Evolutionary conservation across 2,329 filamentous ascomycete genomes (phyloP).

Genomic region (Exserohilum turcica): DNA sequence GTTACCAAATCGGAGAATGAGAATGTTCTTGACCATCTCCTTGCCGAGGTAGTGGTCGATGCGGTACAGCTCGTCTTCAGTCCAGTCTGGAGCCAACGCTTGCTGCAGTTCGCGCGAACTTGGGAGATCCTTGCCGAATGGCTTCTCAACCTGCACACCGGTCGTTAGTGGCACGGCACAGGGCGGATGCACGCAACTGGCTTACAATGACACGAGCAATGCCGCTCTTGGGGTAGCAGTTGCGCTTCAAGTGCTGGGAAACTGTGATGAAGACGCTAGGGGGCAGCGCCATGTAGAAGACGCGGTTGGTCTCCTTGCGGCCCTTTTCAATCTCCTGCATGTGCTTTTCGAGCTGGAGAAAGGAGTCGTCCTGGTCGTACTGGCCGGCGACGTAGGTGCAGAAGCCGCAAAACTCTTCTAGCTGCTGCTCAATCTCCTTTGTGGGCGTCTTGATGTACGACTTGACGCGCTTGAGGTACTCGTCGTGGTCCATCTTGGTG

Average conservation of each 20-base stretch:
- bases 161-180: slow-evolving; percentile 21
- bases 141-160: slow-evolving; percentile 83
- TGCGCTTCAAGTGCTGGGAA: slow-evolving; percentile 94
- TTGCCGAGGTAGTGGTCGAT: slow-evolving; percentile 99
- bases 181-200: slow-evolving; percentile 6
- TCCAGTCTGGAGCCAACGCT: slow-evolving; percentile 96
- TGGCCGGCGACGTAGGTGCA: slow-evolving; percentile 97
- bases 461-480: slow-evolving; percentile 91
- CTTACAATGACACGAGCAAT: slow-evolving; percentile 92
- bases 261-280: slow-evolving; percentile 98
- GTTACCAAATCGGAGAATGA: slow-evolving; percentile 97
- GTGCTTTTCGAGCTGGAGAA: slow-evolving; percentile 82
- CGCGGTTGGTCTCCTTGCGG: slow-evolving; percentile 80
- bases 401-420: slow-evolving; percentile 83
- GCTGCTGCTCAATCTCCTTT: slow-evolving; percentile 94
- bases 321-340: slow-evolving; percentile 83
- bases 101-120: slow-evolving; percentile 95
- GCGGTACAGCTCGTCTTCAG: slow-evolving; percentile 97
- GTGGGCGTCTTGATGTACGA: slow-evolving; percentile 99
- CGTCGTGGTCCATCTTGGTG: slow-evolving; percentile 98
- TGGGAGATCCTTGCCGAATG: slow-evolving; percentile 94
- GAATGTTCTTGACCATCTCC: slow-evolving; percentile 99
- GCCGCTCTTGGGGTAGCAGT: slow-evolving; percentile 90
- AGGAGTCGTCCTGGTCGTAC: slow-evolving; percentile 96
- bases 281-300: slow-evolving; percentile 99